These are phyloP conservation scores for Forsythia viridissima DNA, from an alignment of 257 asterid genomes.

Conservation along the genomic window DNA sequence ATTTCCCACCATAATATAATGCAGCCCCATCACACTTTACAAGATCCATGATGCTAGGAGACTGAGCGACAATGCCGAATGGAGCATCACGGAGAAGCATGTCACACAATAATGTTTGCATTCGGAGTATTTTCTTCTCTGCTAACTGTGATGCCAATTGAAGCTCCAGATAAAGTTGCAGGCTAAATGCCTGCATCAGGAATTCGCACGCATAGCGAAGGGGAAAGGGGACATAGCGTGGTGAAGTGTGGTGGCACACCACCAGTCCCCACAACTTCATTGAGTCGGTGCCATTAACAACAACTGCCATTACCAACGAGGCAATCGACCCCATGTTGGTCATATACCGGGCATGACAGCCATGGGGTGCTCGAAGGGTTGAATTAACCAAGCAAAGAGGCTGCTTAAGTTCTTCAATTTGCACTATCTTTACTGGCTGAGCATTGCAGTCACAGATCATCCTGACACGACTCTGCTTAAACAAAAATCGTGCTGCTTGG, in stretches of 20 bases:
- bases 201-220: constrained; percentile 65
- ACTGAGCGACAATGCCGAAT: constrained; percentile 51
- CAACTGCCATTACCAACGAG: constrained; percentile 52
- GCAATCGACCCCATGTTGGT: constrained; percentile 63
- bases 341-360: constrained; percentile 60
- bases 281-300: constrained; percentile 42
- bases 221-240: constrained; percentile 54
- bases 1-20: constrained; percentile 47
- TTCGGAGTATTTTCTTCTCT: constrained; percentile 48
- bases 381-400: constrained; percentile 62
- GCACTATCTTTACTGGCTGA: constrained; percentile 39
- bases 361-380: constrained; percentile 61
- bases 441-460: constrained; percentile 57
- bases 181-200: constrained; percentile 65
- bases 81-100: constrained; percentile 66
- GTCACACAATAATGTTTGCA: constrained; percentile 59
- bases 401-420: constrained; percentile 46
- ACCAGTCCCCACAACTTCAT: constrained; percentile 67
- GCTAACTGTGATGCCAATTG: constrained; percentile 53
- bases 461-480: constrained; percentile 19
- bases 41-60: constrained; percentile 58
- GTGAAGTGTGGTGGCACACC: constrained; percentile 58
- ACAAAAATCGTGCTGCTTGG: constrained; percentile 1
- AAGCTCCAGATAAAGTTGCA: constrained; percentile 57
- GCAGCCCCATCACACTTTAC: constrained; percentile 72